Percentiles rank a stretch among this genome's conserved stretches.
Evolutionary conservation across 306 rosid species (phyloP).

Genomic region (Castanea crenata): DNA sequence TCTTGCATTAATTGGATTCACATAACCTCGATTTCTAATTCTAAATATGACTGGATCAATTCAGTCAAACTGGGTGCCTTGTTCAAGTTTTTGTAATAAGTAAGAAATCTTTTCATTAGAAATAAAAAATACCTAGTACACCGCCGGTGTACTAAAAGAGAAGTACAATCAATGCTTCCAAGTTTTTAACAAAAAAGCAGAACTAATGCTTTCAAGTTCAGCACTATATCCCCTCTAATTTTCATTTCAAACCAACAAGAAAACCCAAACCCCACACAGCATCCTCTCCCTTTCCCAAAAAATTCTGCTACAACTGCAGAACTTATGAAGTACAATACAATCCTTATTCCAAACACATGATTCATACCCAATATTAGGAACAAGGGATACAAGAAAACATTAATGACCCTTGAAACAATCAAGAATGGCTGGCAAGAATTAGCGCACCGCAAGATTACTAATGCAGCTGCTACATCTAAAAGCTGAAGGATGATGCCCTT

Average conservation of each 20-base stretch:
- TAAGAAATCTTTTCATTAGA: too few species aligned
- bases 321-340: neutral
- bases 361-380: neutral
- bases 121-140: too few species aligned
- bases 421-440: neutral
- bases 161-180: too few species aligned
- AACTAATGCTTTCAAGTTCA: neutral
- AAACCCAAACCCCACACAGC: neutral
- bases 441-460: neutral
- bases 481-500: neutral
- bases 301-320: neutral
- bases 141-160: too few species aligned
- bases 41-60: neutral
- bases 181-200: neutral
- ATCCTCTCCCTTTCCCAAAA: neutral
- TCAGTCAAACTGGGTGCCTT: neutral
- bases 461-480: neutral
- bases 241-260: neutral
- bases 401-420: neutral
- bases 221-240: neutral
- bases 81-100: neutral
- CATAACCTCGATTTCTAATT: neutral
- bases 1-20: neutral
- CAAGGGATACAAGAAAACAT: neutral
- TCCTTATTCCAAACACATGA: neutral